Evolutionary conservation across 1,139 yeast species (phyloP).

Genomic region (Williopsis jadinii): DNA sequence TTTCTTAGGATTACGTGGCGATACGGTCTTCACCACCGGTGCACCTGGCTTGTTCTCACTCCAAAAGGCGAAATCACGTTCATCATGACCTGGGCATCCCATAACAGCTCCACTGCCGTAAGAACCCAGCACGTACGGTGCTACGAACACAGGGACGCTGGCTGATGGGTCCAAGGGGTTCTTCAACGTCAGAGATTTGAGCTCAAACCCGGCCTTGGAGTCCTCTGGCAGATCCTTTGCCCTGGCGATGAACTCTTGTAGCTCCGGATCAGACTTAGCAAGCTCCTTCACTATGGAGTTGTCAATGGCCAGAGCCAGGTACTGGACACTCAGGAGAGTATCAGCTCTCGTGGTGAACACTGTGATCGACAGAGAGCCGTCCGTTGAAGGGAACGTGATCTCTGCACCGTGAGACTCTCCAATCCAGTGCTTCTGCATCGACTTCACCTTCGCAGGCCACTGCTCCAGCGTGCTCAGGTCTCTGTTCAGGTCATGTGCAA

Average conservation of each 20-base stretch:
- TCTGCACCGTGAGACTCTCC: slow-evolving; percentile 84
- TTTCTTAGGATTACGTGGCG: slow-evolving; percentile 24
- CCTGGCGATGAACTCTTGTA: slow-evolving; percentile 39
- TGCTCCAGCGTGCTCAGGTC: slow-evolving; percentile 54
- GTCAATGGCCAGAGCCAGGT: slow-evolving; percentile 64
- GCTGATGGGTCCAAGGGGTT: slow-evolving; percentile 47
- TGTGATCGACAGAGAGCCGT: slow-evolving; percentile 24
- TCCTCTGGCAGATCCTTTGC: slow-evolving; percentile 35
- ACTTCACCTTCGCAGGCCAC: slow-evolving; percentile 87
- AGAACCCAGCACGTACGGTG: slow-evolving; percentile 79
- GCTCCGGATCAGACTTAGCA: slow-evolving; percentile 31
- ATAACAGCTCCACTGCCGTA: slow-evolving; percentile 93
- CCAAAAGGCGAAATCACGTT: slow-evolving; percentile 82
- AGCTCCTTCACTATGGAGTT: slow-evolving; percentile 51
- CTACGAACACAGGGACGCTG: slow-evolving; percentile 71
- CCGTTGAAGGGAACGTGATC: slow-evolving; percentile 35
- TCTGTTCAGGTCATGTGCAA: slow-evolving; percentile 54
- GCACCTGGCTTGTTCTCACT: slow-evolving; percentile 43
- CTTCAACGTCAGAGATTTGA: slow-evolving; percentile 40
- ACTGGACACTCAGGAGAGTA: slow-evolving; percentile 77
- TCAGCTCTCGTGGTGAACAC: slow-evolving; percentile 89
- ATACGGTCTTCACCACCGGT: slow-evolving; percentile 39
- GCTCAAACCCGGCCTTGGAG: slow-evolving; percentile 57
- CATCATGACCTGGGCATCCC: slow-evolving; percentile 97
- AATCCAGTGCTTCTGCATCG: slow-evolving; percentile 93